Base-by-base conservation (phyloP, 2,329 filamentous ascomycete genomes). In the Fusarium sororula region DNA sequence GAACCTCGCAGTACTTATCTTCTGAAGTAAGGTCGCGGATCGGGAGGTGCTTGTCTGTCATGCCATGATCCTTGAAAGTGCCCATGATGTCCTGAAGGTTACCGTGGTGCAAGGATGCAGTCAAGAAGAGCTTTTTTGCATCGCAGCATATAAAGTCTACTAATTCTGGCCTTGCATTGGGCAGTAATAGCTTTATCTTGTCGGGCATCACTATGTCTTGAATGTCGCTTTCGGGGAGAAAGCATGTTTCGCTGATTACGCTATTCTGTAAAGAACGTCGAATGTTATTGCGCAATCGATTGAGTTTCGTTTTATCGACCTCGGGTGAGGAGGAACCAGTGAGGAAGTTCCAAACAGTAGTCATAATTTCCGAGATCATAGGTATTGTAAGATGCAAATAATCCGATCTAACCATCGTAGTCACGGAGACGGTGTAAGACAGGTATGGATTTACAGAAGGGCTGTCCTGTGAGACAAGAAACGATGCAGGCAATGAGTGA, bases 41-140 rank as follows among this genome's bases (percentile, higher is more conserved):
- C 7, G 69, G 69, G 5, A 72, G 47, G 6, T 13, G 1, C 7
- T 48, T 2, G 12, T 70, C 68, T 26, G 54, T 61, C 47, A 68
- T 50, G 3, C 48, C 48, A 30, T 30, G 22, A 7, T 13, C 1
- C 22, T 18, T 28, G 32, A 68, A 66, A 15, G 11, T 48, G 7
- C 13, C 20, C 62, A 68, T 56, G 18, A 65, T 44, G 1, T 30
- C 42, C 20, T 30, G 28, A 3, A 68, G 35, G 13, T 66, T 45
- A 11, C 28, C 5, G 17, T 45, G 42, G 7, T 39, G 42, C 6
- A 10, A 10, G 17, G 48, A 55, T 12, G 50, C 24, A 17, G 38
- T 61, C 5, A 68, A 51, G 20, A 68, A 68, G 3, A 61, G 39
- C 38, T 41, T 66, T 45, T 41, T 50, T n/a, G 55, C 62, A 39